Percentiles rank a stretch among this genome's conserved stretches.
These are phyloP conservation scores for Tetradesmus lagerheimii DNA, from an alignment of 139 green algal genomes.

Conservation along the genomic window DNA sequence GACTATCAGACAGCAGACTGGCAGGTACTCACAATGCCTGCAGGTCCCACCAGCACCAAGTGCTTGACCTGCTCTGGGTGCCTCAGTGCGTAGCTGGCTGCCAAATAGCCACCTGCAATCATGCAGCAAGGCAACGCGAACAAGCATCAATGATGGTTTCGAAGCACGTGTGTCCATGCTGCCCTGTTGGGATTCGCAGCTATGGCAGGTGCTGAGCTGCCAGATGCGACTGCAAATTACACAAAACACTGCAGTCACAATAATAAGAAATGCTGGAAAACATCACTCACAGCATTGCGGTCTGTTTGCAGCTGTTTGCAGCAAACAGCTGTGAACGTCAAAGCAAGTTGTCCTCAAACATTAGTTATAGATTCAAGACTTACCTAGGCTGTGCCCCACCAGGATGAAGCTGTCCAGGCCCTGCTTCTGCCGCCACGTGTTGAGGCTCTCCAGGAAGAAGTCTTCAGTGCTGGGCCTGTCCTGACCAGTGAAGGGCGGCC, in stretches of 20 bases:
- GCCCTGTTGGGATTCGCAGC: too few relatives aligned
- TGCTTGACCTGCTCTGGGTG: slow-evolving; percentile 89
- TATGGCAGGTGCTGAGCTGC: too few relatives aligned
- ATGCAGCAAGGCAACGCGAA: background rate
- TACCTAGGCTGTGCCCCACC: slow-evolving; percentile 83
- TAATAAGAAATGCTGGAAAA: too few relatives aligned
- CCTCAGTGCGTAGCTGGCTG: slow-evolving; percentile 82
- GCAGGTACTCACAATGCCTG: slow-evolving; percentile 74
- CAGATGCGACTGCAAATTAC: too few relatives aligned
- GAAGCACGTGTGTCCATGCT: too few relatives aligned
- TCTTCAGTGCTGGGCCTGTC: slow-evolving; percentile 74
- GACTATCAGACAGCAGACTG: background rate
- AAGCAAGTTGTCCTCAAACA: too few relatives aligned
- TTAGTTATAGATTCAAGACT: background rate
- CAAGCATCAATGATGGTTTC: background rate
- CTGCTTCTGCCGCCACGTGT: slow-evolving; percentile 71
- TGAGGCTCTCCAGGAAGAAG: slow-evolving; percentile 86
- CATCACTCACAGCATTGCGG: too few relatives aligned
- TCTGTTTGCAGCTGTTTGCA: too few relatives aligned
- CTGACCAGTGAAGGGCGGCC: slow-evolving; percentile 76
- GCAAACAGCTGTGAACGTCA: too few relatives aligned
- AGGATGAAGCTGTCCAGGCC: slow-evolving; percentile 76
- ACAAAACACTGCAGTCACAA: too few relatives aligned
- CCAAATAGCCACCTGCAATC: slow-evolving; percentile 78
- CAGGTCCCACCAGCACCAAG: slow-evolving; percentile 90